These are phyloP conservation scores for Solanum hybrid DNA, from an alignment of 305 asterid species.

Conservation along the genomic window DNA sequence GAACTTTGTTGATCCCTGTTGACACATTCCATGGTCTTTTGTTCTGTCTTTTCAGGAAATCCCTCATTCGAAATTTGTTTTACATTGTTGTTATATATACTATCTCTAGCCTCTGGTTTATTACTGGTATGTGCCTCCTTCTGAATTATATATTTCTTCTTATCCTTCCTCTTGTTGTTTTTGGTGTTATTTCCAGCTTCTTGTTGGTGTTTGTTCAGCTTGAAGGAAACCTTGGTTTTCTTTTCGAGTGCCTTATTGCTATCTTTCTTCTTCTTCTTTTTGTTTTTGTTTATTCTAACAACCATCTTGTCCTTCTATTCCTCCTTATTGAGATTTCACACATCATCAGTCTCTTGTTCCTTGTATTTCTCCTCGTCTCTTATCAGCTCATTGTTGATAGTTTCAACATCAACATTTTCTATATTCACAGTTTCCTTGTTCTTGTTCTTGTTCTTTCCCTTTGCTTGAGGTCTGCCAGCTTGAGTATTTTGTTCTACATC, in stretches of 20 bases:
- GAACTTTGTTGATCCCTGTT: not conserved
- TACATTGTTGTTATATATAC: not conserved
- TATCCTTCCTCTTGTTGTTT: not conserved
- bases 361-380: not conserved
- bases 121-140: not conserved
- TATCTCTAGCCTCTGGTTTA: not conserved
- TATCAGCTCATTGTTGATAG: not conserved
- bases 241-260: not conserved
- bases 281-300: too few relatives aligned
- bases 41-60: too few relatives aligned
- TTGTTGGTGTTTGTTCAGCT: not conserved
- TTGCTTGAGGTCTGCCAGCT: not conserved
- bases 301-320: too few relatives aligned
- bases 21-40: too few relatives aligned
- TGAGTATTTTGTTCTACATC: not conserved
- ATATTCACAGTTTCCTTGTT: not conserved
- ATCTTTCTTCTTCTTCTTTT: not conserved
- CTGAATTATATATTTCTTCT: too few relatives aligned
- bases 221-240: not conserved
- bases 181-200: not conserved
- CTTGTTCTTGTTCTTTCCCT: not conserved
- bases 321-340: too few relatives aligned
- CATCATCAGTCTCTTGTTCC: not conserved
- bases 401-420: not conserved
- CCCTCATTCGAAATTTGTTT: too few relatives aligned